Percentiles rank a stretch among this genome's conserved stretches.
These are phyloP conservation scores for sunflower (Helianthus annuus) DNA, from an alignment of 129 eudicot species.

Conservation along the genomic window DNA sequence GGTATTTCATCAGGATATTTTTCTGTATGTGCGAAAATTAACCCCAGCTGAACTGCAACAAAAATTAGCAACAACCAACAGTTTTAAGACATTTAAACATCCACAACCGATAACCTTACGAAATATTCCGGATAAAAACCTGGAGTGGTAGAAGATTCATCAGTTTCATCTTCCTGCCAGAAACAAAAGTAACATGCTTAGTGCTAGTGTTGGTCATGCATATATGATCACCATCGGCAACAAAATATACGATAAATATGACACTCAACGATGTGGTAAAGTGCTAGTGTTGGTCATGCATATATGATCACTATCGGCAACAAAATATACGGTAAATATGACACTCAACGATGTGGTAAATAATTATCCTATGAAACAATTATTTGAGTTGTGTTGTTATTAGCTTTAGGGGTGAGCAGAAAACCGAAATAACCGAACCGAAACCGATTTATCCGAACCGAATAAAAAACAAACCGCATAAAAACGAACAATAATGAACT, in stretches of 20 bases:
- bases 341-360: neutral
- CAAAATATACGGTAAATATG: neutral
- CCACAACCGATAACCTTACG: conserved; percentile 16
- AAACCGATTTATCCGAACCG: too few relatives aligned
- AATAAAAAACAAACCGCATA: too few relatives aligned
- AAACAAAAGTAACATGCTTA: conserved; percentile 11
- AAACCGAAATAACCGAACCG: too few relatives aligned
- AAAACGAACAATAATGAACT: too few relatives aligned
- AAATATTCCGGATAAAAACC: conserved; percentile 25
- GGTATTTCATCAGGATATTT: conserved; percentile 98
- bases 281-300: conserved; percentile 4
- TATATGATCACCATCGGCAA: neutral
- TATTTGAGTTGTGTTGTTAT: neutral
- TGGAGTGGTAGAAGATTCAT: conserved; percentile 37
- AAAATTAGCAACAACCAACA: conserved; percentile 23
- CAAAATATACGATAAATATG: neutral
- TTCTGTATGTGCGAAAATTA: conserved; percentile 93
- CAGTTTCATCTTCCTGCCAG: conserved; percentile 36
- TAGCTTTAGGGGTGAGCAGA: neutral
- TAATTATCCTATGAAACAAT: neutral
- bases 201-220: conserved; percentile 4
- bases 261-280: neutral
- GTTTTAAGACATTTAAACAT: conserved; percentile 1
- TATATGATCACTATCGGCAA: neutral
- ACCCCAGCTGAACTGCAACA: conserved; percentile 82